Conservation (phyloP, 2,329 filamentous ascomycete species). For the Epichloe bromicola region DNA sequence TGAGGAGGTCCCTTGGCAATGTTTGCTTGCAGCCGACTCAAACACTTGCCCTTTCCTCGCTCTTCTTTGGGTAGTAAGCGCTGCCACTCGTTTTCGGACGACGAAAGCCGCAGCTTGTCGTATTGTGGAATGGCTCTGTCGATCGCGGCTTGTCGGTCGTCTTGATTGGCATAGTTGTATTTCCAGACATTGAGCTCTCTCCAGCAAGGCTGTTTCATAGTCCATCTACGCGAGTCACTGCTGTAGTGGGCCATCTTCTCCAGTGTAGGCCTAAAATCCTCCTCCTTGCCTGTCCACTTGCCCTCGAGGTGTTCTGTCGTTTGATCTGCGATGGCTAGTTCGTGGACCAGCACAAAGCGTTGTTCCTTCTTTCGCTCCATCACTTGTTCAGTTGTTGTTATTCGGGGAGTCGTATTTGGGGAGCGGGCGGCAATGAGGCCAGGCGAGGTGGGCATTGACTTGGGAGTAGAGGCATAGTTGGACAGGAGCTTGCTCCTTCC, state of each 20-base stretch:
- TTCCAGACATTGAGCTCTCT: conserved; percentile 53
- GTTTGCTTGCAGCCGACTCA: conserved; percentile 48
- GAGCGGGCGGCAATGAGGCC: conserved; percentile 41
- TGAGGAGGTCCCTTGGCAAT: conserved; percentile 39
- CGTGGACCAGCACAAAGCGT: conserved; percentile 43
- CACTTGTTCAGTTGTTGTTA: conserved; percentile 37
- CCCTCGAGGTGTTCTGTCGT: conserved; percentile 34
- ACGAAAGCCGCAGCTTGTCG: conserved; percentile 44
- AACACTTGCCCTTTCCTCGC: conserved; percentile 42
- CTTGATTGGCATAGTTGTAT: conserved; percentile 40
- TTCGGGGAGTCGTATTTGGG: conserved; percentile 35
- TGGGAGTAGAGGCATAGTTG: conserved; percentile 23
- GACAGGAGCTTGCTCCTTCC: conserved; percentile 31
- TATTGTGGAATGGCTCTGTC: conserved; percentile 47
- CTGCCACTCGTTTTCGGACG: conserved; percentile 47
- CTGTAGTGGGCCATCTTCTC: conserved; percentile 46
- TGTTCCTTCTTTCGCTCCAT: conserved; percentile 41
- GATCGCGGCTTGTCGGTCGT: conserved; percentile 45
- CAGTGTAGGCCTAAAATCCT: conserved; percentile 41
- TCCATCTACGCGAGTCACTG: conserved; percentile 36
- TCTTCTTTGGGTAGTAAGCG: conserved; percentile 44
- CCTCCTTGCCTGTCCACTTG: conserved; percentile 37
- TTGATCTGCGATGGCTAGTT: conserved; percentile 42
- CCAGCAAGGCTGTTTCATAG: conserved; percentile 43
- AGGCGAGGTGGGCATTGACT: conserved; percentile 40